A percentile compares a stretch with the other conserved stretches of the same genome.
phyloP scores from a whole-genome alignment of 2,329 filamentous ascomycete species.

The Emergomyces pasteurianus region DNA sequence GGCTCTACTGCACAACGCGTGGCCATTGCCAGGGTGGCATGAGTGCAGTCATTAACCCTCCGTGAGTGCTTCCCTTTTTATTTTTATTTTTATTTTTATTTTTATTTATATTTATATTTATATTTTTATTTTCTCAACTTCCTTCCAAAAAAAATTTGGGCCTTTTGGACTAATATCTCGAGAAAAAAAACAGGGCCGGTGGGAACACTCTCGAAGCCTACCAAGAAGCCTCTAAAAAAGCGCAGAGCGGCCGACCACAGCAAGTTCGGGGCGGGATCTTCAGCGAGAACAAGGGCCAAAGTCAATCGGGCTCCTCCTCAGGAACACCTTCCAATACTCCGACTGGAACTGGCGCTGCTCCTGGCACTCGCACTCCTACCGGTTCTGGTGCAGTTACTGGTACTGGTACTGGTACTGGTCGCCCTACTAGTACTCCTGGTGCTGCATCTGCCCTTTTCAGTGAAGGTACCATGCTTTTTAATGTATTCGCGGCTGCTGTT shows the following conservation, averaged over 20 bases:
- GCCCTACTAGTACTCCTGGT: not conserved
- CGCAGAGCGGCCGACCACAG: not conserved
- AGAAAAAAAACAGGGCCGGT: not conserved
- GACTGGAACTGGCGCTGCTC: not conserved
- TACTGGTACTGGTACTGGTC: not conserved
- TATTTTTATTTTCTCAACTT: too few relatives aligned
- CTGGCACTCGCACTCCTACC: not conserved
- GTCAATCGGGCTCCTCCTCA: not conserved
- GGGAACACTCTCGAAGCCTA: conserved; percentile 11
- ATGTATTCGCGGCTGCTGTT: not conserved
- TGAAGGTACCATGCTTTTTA: not conserved
- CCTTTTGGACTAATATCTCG: not conserved
- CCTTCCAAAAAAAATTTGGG: too few relatives aligned
- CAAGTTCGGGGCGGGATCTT: not conserved
- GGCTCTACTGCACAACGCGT: conserved; percentile 40
- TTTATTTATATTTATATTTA: not conserved
- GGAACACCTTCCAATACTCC: not conserved
- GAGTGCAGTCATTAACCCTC: conserved; percentile 41
- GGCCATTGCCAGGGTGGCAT: conserved; percentile 42
- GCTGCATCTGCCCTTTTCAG: not conserved
- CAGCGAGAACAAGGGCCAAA: not conserved
- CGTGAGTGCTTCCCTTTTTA: conserved; percentile 15
- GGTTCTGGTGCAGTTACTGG: not conserved
- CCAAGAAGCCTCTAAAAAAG: conserved; percentile 6
- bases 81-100: not conserved